Evolutionary conservation across 768 basidiomycete species (phyloP), one percentile per base, ranked within the genome.

Genomic region (Agrocybe pediades): DNA sequence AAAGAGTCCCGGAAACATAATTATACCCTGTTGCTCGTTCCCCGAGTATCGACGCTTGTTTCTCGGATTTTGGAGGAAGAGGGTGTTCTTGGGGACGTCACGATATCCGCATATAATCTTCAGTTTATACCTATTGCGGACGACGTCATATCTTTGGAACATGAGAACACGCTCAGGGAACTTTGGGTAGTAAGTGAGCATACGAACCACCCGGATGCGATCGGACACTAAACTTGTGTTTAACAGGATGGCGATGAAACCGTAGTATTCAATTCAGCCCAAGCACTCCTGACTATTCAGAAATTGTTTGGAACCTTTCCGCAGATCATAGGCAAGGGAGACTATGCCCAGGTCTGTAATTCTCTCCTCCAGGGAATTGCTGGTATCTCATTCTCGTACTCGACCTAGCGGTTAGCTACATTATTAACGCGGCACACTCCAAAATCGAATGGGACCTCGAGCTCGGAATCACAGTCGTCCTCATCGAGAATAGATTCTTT

Each of bases 71-170:
- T 99, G 41, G 95, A 98, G 64, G 95, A 98, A 66, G 90, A 97
- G 64, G 97, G 96, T n/a, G 95, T 99, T 0, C 80, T 95, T 15
- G 97, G 97, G n/a, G 95, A 98, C 63, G 78, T 99, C 41, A 86
- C 83, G 7, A 83, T 98, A 25, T 84, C 85, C 17, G 83, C 92
- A 24, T 96, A 93, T 70, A 92, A 92, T 67, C 79, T 99, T 20
- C 94, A 95, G 62, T 92, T 98, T 62, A 93, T 98, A 57, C 94
- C 95, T 15, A 64, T 98, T 30, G 95, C 95, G 53, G 88, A 92
- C 16, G 97, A 99, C 68, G 85, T 98, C 53, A 73, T 98, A 26
- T 97, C 94, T 2, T 72, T 99, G 25, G 97, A 99, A 73, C 72
- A 87, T 59, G 92, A 94, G 43, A 80, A 78, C 55, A 86, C 90